Conservation (phyloP, 2,329 filamentous ascomycete species). For the Alternaria dauci region DNA sequence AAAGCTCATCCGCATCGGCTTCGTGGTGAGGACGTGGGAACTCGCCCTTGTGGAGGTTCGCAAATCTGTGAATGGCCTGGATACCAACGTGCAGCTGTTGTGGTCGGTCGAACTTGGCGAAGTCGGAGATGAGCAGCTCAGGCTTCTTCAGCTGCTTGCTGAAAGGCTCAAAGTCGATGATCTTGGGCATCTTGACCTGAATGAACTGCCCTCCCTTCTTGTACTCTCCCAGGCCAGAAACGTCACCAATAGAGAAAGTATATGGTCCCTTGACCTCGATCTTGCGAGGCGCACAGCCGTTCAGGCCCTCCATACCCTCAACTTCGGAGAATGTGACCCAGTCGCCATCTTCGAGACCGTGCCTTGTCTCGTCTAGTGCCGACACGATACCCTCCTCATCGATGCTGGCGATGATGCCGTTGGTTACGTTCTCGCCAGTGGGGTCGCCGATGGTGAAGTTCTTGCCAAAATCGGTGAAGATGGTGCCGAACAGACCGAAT, state of each 20-base stretch:
- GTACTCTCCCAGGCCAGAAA: slow-evolving; percentile 86
- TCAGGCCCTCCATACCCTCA: slow-evolving; percentile 89
- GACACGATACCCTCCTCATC: slow-evolving; percentile 91
- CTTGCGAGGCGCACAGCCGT: slow-evolving; percentile 84
- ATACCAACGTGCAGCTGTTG: slow-evolving; percentile 91
- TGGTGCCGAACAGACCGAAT: slow-evolving; percentile 90
- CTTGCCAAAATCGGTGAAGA: slow-evolving; percentile 97
- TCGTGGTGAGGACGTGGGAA: slow-evolving; percentile 86
- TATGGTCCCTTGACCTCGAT: slow-evolving; percentile 94
- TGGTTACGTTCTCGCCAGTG: slow-evolving; percentile 86
- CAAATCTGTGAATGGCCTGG: slow-evolving; percentile 89
- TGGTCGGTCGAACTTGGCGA: slow-evolving; percentile 96
- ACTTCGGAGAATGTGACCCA: slow-evolving; percentile 95
- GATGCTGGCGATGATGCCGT: slow-evolving; percentile 88
- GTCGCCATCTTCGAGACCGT: slow-evolving; percentile 95
- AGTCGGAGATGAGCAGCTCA: slow-evolving; percentile 91
- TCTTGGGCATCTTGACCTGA: slow-evolving; percentile 98
- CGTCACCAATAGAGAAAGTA: slow-evolving; percentile 95
- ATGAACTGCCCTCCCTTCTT: slow-evolving; percentile 87
- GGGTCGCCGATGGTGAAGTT: slow-evolving; percentile 91
- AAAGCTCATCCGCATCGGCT: slow-evolving; percentile 78
- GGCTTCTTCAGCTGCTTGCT: slow-evolving; percentile 82
- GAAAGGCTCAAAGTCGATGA: slow-evolving; percentile 86
- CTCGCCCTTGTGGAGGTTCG: slow-evolving; percentile 72
- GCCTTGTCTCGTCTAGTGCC: slow-evolving; percentile 90